Conservation (phyloP, 257 asterid genomes). For the Nicotiana tabacum region DNA sequence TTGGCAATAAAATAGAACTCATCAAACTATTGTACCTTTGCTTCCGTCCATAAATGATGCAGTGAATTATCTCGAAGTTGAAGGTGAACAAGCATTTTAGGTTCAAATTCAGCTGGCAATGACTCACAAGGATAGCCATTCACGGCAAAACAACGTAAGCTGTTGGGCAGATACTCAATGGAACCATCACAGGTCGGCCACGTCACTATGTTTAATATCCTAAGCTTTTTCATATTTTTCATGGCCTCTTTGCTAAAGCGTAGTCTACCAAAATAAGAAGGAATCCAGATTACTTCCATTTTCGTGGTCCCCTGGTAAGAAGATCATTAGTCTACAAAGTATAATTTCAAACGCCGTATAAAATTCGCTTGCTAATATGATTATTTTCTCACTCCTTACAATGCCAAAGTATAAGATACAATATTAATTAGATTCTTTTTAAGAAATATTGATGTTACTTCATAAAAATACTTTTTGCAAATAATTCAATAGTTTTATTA, state of each 20-base stretch:
- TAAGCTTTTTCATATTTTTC: background rate
- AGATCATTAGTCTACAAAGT: background rate
- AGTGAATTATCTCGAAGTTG: rapidly evolving
- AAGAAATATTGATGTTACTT: no score
- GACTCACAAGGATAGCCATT: background rate
- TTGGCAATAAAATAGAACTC: background rate
- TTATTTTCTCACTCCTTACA: no score
- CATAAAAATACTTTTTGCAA: no score
- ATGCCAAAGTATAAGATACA: no score
- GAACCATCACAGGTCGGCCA: no score
- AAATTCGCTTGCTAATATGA: no score
- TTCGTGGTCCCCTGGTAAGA: background rate
- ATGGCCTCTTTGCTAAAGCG: background rate
- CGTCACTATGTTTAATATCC: background rate
- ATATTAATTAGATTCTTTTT: no score
- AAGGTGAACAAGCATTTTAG: background rate
- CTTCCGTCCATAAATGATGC: no score
- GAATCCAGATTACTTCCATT: background rate
- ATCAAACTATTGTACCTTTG: background rate
- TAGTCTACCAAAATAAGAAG: no score
- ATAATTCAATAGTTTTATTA: no score
- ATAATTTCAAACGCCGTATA: no score
- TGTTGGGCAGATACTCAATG: background rate
- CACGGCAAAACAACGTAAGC: background rate
- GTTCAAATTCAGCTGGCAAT: background rate